A percentile compares a stretch with the other conserved stretches of the same genome.
These are phyloP conservation scores for Pestalotiopsis sp. DNA, from an alignment of 2,329 filamentous ascomycete genomes.

Conservation along the genomic window DNA sequence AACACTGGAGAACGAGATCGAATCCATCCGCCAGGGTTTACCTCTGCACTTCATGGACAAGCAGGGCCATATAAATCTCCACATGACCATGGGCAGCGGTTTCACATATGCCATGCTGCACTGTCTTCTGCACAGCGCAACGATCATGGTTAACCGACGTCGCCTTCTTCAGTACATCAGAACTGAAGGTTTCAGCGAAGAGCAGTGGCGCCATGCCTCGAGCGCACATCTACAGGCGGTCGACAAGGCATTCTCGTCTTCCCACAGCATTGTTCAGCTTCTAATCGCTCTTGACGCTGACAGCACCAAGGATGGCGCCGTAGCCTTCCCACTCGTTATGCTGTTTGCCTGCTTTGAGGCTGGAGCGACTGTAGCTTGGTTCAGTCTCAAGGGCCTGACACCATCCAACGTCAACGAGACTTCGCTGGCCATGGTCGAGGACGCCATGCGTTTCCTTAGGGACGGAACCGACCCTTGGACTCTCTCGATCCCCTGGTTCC, in stretches of 20 bases:
- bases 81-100: conserved; percentile 67
- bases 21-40: conserved; percentile 54
- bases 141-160: conserved; percentile 63
- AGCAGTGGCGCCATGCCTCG: conserved; percentile 54
- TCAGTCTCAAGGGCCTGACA: conserved; percentile 63
- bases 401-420: conserved; percentile 60
- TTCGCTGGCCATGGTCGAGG: conserved; percentile 57
- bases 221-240: conserved; percentile 54
- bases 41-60: conserved; percentile 65
- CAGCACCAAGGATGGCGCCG: conserved; percentile 58
- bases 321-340: conserved; percentile 67
- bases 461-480: conserved; percentile 64
- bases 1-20: conserved; percentile 56
- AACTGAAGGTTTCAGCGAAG: conserved; percentile 52
- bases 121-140: conserved; percentile 62
- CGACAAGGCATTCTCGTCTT: conserved; percentile 60
- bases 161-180: conserved; percentile 61
- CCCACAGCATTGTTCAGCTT: conserved; percentile 60
- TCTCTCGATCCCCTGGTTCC: conserved; percentile 60
- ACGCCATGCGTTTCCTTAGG: conserved; percentile 61
- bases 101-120: conserved; percentile 66
- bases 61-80: conserved; percentile 61
- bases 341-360: conserved; percentile 64
- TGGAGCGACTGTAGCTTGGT: conserved; percentile 62
- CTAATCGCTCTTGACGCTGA: conserved; percentile 58